Evolutionary conservation across 768 basidiomycete species (phyloP), one percentile per base, ranked within the genome.

Genomic region (Phanerodontia chrysosporium): DNA sequence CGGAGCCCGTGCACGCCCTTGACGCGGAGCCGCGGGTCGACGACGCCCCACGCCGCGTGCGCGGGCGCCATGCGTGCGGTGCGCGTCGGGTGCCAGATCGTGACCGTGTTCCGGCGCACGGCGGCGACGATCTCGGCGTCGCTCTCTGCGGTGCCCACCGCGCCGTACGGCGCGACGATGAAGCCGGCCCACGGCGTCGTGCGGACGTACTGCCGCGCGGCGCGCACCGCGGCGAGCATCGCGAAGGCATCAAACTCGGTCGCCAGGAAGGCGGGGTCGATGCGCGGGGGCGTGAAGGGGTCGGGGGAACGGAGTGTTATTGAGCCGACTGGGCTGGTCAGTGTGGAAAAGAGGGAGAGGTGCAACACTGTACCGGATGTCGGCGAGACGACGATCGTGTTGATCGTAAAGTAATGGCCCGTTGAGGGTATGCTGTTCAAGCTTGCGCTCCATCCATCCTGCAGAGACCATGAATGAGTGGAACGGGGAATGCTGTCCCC

Each of bases 11-110:
- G 22, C 13, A 58, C 64, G n/a, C 58, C 60, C 45, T 64, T 64
- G 2, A 66, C 64, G 39, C 14, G 27, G 2, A 66, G 51, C 8
- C 58, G 24, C 22, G 76, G 70, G 66, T 78, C 70, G 18, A 76
- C 72, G 25, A 77, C 75, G 9, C 74, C 75, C 44, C 60, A 66
- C 3, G 39, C 55, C 2, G 72, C 72, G 21, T 62, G 58, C 12
- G 58, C 32, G 0, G 69, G 58, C 12, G 70, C 69, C 69, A 77
- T 75, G 3, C 61, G 64, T 1, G 74, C 73, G 0, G 74, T 74
- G 13, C 73, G 72, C n/a, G 71, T 69, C 7, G 72, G 67, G 59
- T 77, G 77, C 44, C 62, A 65, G 9, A 68, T 58, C 0, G 70
- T 67, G 6, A 58, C 61, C 0, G 64, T 58, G 46, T 60, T 66